Evolutionary conservation across 2,329 filamentous ascomycete species (phyloP).

Genomic region (Calonectria hongkongensis): DNA sequence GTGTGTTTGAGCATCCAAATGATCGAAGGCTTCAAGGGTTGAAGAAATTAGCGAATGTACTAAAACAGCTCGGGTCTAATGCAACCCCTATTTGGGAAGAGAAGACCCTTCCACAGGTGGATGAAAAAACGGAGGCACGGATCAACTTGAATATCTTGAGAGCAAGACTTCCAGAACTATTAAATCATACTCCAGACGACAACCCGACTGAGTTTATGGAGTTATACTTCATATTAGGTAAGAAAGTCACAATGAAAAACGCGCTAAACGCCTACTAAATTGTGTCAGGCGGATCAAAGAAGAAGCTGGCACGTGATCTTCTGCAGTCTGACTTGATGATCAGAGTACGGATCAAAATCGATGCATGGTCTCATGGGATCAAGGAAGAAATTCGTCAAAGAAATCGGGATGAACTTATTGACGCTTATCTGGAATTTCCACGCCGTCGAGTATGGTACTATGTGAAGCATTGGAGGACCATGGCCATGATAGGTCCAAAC

Average conservation of each 20-base stretch:
- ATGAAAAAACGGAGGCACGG: background rate
- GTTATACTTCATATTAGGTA: background rate
- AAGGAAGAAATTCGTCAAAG: background rate
- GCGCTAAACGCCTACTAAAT: too few relatives aligned
- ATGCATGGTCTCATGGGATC: background rate
- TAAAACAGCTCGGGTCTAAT: background rate
- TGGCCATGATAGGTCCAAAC: background rate
- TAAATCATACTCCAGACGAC: background rate
- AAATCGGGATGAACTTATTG: background rate
- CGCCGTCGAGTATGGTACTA: conserved; percentile 1
- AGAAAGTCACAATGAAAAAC: too few relatives aligned
- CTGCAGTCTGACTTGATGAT: background rate
- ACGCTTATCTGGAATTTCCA: background rate
- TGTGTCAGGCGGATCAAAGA: background rate
- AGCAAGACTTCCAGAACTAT: background rate
- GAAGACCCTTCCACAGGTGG: background rate
- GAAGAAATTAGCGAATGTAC: background rate
- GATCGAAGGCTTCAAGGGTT: background rate
- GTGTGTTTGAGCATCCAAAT: background rate
- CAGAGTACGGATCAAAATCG: background rate
- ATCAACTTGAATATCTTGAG: background rate
- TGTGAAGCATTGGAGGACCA: background rate
- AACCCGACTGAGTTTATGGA: conserved; percentile 7
- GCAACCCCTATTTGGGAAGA: background rate
- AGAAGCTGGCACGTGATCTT: background rate